phyloP scores from a whole-genome alignment of 129 eudicot genomes.

The Helianthus annuus region DNA sequence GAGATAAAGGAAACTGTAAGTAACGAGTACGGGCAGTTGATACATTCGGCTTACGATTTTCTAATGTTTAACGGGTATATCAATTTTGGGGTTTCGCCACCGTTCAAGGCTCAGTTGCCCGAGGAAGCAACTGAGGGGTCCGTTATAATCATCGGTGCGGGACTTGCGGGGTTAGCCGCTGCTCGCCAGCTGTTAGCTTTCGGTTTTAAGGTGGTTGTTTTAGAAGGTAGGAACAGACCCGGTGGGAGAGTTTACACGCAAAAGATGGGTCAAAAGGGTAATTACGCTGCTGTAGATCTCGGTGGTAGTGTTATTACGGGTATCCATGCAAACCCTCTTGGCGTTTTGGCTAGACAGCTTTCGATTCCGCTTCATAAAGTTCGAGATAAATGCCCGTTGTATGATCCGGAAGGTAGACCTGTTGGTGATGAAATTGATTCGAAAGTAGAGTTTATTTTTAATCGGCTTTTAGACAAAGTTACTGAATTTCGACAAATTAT shows the following conservation, averaged over 20 bases:
- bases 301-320: conserved; percentile 99
- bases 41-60: conserved; percentile 78
- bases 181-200: conserved; percentile 79
- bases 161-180: conserved; percentile 87
- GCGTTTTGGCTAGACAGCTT: conserved; percentile 91
- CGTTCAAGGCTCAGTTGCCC: conserved; percentile 55
- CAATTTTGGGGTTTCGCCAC: conserved; percentile 74
- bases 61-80: conserved; percentile 78
- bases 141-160: conserved; percentile 82
- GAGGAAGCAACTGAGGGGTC: conserved; percentile 63
- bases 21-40: conserved; percentile 57
- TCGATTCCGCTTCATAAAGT: conserved; percentile 90
- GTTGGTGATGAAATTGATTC: conserved; percentile 62
- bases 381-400: conserved; percentile 83
- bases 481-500: conserved; percentile 65
- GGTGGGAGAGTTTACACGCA: conserved; percentile 92
- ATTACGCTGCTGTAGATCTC: conserved; percentile 79
- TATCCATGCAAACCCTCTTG: conserved; percentile 92
- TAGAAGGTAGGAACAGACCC: conserved; percentile 87
- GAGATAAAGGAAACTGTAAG: conserved; percentile 79
- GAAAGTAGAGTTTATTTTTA: conserved; percentile 68
- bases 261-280: conserved; percentile 67
- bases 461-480: conserved; percentile 82
- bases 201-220: conserved; percentile 75
- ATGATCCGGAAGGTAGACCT: conserved; percentile 68